Base-by-base conservation (phyloP, 2,329 filamentous ascomycete genomes). In the Tolypocladium ophioglossoides region DNA sequence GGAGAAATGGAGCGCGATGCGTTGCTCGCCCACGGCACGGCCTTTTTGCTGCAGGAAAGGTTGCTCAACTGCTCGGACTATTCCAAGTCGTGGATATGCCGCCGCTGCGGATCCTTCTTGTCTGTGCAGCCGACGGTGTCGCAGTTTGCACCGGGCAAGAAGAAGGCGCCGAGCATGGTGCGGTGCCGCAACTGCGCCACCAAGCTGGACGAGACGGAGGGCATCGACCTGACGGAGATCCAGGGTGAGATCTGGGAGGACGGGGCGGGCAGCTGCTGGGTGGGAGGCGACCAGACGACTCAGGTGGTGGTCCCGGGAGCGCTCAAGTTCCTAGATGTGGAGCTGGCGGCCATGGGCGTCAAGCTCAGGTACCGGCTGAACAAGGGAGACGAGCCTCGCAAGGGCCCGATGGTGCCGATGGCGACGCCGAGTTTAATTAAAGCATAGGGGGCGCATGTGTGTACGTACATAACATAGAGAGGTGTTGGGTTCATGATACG, bases 1-100 rank as follows among this genome's bases (percentile, higher is more conserved):
- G 94, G 94, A 72, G 94, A 99, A 73, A 99, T 99, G 94, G 94
- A 99, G 75, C 87, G 94, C 61, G 94, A 99, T 70, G 89, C 92
- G 4, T 78, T 99, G 24, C 82, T 99, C 55, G 94, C 94, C 5
- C 94, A 99, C 77, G 94, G 94, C 27, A 94, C 91, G 2, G 91
- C 92, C 4, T 97, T 95, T 76, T 73, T 99, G 56, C 80, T 99
- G 7, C 94, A 99, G 69, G 94, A 99, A 70, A 87, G 94, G 55
- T 78, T 99, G 56, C 85, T 99, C 77, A 97, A 99, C 76, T 99
- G 94, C 74, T 95, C 89, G 52, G 94, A 99, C 71, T 95, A 96
- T 69, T 84, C 86, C 32, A 85, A 86, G 58, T 86, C 91, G 1
- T 95, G 91, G 84, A 85, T 97, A 60, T 99, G 94, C 71, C 86